Conservation (phyloP, 257 asterid species). For the Paulownia fortunei region DNA sequence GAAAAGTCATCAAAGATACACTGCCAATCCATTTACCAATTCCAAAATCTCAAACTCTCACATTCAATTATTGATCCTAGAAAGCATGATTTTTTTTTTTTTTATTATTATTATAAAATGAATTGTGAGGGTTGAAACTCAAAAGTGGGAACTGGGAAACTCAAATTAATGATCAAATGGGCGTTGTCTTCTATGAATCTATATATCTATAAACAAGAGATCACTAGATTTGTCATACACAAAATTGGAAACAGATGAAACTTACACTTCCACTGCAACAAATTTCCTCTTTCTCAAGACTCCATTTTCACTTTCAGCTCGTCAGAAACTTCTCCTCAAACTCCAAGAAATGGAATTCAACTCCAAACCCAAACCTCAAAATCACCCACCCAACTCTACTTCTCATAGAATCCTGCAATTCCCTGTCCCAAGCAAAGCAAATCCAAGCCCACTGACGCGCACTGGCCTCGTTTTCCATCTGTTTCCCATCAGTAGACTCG, state of each 20-base stretch:
- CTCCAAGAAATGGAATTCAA: constrained; percentile 67
- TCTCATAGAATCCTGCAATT: constrained; percentile 78
- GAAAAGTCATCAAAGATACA: too few relatives aligned
- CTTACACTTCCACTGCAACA: constrained; percentile 1
- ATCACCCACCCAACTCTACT: constrained; percentile 80
- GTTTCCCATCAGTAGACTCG: constrained; percentile 75
- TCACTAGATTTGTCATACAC: background rate
- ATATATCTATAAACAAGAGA: background rate
- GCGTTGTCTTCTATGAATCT: too few relatives aligned
- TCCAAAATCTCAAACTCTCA: too few relatives aligned
- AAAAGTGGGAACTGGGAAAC: too few relatives aligned
- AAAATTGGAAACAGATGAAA: constrained; percentile 12
- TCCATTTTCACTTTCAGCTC: background rate
- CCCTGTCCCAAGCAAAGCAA: constrained; percentile 72
- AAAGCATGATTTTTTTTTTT: too few relatives aligned
- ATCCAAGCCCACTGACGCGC: constrained; percentile 74
- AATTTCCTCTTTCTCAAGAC: background rate
- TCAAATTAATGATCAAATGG: too few relatives aligned
- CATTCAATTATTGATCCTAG: too few relatives aligned
- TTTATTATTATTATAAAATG: too few relatives aligned
- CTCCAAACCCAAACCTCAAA: constrained; percentile 52
- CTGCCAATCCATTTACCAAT: too few relatives aligned
- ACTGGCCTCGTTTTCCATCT: constrained; percentile 71
- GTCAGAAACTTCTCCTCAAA: constrained; percentile 40
- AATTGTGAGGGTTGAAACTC: too few relatives aligned